These are phyloP conservation scores for Lepiota brunneoincarnata DNA, from an alignment of 768 basidiomycete genomes.

Conservation along the genomic window DNA sequence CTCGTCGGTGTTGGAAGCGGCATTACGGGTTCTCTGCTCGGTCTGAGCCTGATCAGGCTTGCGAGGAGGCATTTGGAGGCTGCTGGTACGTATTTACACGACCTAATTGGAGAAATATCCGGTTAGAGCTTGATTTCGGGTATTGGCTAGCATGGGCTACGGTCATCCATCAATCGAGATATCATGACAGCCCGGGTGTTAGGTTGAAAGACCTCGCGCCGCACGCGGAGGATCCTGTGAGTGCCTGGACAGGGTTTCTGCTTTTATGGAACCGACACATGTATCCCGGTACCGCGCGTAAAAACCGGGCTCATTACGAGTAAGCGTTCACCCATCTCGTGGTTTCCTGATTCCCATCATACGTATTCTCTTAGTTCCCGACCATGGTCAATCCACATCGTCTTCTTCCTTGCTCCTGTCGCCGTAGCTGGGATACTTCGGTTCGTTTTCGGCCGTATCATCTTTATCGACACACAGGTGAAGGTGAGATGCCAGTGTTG, in stretches of 20 bases:
- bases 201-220: constrained; percentile 34
- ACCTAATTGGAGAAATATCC: neutral
- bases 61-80: constrained; percentile 33
- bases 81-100: constrained; percentile 29
- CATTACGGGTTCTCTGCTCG: constrained; percentile 28
- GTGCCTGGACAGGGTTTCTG: constrained; percentile 25
- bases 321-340: constrained; percentile 18
- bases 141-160: constrained; percentile 38
- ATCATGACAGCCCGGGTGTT: constrained; percentile 27
- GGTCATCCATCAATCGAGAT: constrained; percentile 37
- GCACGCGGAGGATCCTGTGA: constrained; percentile 26
- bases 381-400: constrained; percentile 34
- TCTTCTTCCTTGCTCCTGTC: constrained; percentile 34
- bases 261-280: constrained; percentile 33
- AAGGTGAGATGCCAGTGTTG: constrained; percentile 23
- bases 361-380: constrained; percentile 23
- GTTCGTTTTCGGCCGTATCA: constrained; percentile 35
- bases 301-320: constrained; percentile 32
- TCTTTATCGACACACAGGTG: constrained; percentile 29
- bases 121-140: neutral
- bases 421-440: constrained; percentile 24
- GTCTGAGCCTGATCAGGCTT: constrained; percentile 26
- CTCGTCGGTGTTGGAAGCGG: constrained; percentile 32
- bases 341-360: neutral
- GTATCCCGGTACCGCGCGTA: constrained; percentile 31